Evolutionary conservation across 768 basidiomycete species (phyloP).

Genomic region (Strobilomyces dryophilus): DNA sequence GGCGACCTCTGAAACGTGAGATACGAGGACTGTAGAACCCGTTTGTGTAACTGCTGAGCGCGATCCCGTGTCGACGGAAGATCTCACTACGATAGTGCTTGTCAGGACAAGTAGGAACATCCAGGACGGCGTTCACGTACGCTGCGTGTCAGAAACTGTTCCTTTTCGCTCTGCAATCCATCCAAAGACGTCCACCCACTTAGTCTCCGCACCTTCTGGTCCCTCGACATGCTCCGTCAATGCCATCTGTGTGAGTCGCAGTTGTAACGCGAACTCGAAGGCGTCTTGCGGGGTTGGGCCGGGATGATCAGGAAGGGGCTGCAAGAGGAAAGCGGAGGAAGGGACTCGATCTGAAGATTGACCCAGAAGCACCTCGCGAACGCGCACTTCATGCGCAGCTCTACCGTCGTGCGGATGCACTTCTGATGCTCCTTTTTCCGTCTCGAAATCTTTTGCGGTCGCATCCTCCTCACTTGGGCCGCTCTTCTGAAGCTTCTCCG

Average conservation of each 20-base stretch:
- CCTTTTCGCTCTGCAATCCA: constrained; percentile 73
- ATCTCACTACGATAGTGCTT: constrained; percentile 21
- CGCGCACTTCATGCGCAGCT: background rate
- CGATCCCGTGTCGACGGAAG: constrained; percentile 28
- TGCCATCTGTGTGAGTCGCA: constrained; percentile 82
- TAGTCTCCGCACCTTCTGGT: constrained; percentile 72
- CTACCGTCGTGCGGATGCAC: background rate
- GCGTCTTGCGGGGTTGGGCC: constrained; percentile 49
- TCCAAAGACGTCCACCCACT: constrained; percentile 80
- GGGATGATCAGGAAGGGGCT: constrained; percentile 45
- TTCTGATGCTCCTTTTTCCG: constrained; percentile 4
- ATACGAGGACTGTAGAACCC: constrained; percentile 10
- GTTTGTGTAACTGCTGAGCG: constrained; percentile 24
- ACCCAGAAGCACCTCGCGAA: constrained; percentile 29
- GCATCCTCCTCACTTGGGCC: background rate
- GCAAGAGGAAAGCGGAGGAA: constrained; percentile 39
- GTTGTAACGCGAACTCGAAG: constrained; percentile 77
- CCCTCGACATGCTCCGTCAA: constrained; percentile 83
- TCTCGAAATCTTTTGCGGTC: constrained; percentile 9
- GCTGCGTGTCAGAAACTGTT: constrained; percentile 21
- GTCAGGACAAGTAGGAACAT: background rate
- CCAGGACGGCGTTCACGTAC: constrained; percentile 13
- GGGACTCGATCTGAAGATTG: constrained; percentile 33
- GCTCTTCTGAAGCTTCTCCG: constrained; percentile 10
- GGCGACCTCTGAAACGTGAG: constrained; percentile 9